phyloP scores from a whole-genome alignment of 2,329 filamentous ascomycete species.

The Xylaria sp. region DNA sequence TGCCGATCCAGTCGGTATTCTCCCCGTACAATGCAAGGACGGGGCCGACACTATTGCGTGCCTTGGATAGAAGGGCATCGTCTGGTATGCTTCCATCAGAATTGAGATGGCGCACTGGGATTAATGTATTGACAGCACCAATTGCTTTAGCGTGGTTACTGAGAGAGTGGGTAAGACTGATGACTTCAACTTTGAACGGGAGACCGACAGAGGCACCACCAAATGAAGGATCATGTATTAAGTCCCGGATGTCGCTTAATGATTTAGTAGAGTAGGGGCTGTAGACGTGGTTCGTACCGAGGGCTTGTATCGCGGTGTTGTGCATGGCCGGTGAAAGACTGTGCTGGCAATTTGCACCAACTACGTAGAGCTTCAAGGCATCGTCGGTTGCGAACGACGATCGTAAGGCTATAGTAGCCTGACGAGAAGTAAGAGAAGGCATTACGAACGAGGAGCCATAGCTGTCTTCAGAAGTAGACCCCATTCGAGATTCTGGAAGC shows the following conservation, averaged over 20 bases:
- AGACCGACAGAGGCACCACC: constrained; percentile 78
- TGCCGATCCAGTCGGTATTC: constrained; percentile 85
- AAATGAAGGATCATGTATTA: constrained; percentile 74
- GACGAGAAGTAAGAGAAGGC: constrained; percentile 66
- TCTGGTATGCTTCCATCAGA: constrained; percentile 67
- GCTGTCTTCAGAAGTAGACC: constrained; percentile 33
- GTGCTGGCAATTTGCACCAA: constrained; percentile 77
- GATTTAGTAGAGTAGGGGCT: constrained; percentile 71
- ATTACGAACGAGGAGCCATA: constrained; percentile 45
- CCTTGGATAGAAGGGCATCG: constrained; percentile 63
- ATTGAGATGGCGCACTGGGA: constrained; percentile 73
- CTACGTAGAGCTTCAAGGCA: constrained; percentile 76
- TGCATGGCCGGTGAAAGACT: constrained; percentile 84
- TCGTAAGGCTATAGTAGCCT: constrained; percentile 74
- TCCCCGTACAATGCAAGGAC: constrained; percentile 79
- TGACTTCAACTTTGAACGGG: constrained; percentile 80
- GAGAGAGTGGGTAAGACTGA: constrained; percentile 74
- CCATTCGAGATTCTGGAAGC: constrained; percentile 55
- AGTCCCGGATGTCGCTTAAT: constrained; percentile 70
- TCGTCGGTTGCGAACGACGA: constrained; percentile 71
- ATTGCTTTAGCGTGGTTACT: constrained; percentile 80
- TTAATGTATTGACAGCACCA: constrained; percentile 79
- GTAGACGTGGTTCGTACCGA: constrained; percentile 76
- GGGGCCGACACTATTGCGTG: constrained; percentile 71
- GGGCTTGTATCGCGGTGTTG: constrained; percentile 73